A percentile compares a stretch with the other conserved stretches of the same genome.
Conservation (phyloP, 306 rosid genomes). For the Prunus campanulata region DNA sequence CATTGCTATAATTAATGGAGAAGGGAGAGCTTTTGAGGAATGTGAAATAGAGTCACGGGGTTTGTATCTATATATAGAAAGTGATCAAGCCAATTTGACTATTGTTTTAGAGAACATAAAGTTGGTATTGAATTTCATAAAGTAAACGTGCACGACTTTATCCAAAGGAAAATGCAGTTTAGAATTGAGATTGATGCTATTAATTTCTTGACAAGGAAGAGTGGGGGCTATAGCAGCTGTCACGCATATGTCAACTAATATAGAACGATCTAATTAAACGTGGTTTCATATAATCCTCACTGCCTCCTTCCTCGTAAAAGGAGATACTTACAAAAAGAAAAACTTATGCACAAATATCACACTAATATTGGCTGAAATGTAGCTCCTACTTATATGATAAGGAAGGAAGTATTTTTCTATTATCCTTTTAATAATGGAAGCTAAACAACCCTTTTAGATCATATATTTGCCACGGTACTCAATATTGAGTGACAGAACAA, state of each 20-base stretch:
- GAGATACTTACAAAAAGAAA: too few species aligned
- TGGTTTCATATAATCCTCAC: too few species aligned
- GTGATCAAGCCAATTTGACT: neutral
- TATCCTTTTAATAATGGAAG: too few species aligned
- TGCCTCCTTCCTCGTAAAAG: accelerated
- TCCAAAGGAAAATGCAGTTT: neutral
- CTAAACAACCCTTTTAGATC: too few species aligned
- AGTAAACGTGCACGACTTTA: neutral
- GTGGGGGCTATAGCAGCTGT: neutral
- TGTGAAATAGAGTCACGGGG: neutral
- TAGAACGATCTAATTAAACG: too few species aligned
- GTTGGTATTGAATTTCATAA: neutral
- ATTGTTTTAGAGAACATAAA: neutral
- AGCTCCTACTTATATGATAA: too few species aligned
- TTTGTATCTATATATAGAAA: neutral
- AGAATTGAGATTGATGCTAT: neutral
- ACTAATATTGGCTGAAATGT: accelerated
- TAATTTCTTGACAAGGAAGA: neutral
- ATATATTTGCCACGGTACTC: too few species aligned
- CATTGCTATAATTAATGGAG: constrained; percentile 8
- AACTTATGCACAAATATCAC: accelerated
- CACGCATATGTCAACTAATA: neutral
- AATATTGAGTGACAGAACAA: too few species aligned
- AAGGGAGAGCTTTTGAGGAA: neutral
- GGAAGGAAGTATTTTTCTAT: accelerated